Evolutionary conservation across 805 yeast genomes (phyloP), one percentile per base, ranked within the genome.

Genomic region (Saccharomycopsis lassenensis): DNA sequence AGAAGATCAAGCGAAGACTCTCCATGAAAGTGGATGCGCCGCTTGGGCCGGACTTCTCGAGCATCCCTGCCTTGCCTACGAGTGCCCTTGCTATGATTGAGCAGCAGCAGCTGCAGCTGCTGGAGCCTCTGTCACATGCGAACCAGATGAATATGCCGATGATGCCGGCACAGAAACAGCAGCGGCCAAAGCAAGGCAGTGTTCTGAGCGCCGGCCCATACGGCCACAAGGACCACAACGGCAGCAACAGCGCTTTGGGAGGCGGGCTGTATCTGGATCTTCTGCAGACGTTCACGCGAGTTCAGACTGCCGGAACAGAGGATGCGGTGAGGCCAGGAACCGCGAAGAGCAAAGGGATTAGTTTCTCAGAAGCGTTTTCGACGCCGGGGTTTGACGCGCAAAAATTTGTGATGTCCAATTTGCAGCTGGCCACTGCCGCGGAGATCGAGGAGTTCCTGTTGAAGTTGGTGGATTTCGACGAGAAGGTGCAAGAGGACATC

Each of bases 391-490:
- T 69, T 44, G 62, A 71, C 44, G 73, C 79, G 1, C 62, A 61
- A 17, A 39, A 47, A 2, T 74, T 64, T 48, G 67, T 74, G 3
- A 62, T 63, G 8, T 50, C 59, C 10, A 69, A 72, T 37, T 52
- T 83, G 42, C 60, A 73, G 7, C 69, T 73, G 43, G 83, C 85
- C 1, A 70, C 79, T 5, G 89, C 87, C 2, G 56, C 71, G 1
- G 81, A 77, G 42, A 78, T 83, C 23, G 86, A 81, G 47, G 73
- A 70, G 37, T 80, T 79, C 54, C 73, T 77, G 41, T 65, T 71
- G 14, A 67, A 65, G 35, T 58, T 82, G 44, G 49, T 56, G 2
- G 58, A 62, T 27, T 63, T 78, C 45, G 67, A 71, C 26, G 52
- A 58, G 3, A 52, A 65, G 29, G 69, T 80, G 26, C 69, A 69